Evolutionary conservation across 1,139 yeast species (phyloP).

Genomic region (Hemisphaericaspora lyxosophila): DNA sequence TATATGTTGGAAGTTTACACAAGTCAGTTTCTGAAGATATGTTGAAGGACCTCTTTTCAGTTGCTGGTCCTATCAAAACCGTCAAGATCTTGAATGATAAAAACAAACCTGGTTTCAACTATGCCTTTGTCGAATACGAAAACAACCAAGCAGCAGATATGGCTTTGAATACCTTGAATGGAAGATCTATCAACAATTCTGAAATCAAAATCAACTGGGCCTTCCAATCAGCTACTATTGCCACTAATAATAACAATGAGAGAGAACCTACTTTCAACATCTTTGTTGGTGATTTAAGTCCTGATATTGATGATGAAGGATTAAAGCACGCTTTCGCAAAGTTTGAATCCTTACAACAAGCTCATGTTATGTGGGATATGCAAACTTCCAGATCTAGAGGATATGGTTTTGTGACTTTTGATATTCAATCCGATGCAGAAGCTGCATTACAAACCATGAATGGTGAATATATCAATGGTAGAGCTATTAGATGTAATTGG

Average conservation of each 20-base stretch:
- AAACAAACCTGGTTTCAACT: constrained; percentile 70
- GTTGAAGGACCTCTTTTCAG: constrained; percentile 60
- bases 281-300: constrained; percentile 84
- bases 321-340: constrained; percentile 59
- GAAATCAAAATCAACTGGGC: constrained; percentile 79
- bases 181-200: constrained; percentile 49
- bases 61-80: constrained; percentile 58
- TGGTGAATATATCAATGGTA: constrained; percentile 69
- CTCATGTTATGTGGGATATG: constrained; percentile 98
- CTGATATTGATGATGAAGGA: constrained; percentile 79
- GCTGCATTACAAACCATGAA: constrained; percentile 72
- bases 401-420: constrained; percentile 87
- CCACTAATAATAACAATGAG: constrained; percentile 43
- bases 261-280: constrained; percentile 56
- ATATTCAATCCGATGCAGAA: constrained; percentile 67
- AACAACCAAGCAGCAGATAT: constrained; percentile 56
- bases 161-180: constrained; percentile 64
- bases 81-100: constrained; percentile 75
- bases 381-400: constrained; percentile 89
- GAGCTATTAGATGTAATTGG: constrained; percentile 85
- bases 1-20: constrained; percentile 77
- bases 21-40: constrained; percentile 63
- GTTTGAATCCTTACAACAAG: constrained; percentile 68
- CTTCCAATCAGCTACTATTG: constrained; percentile 59
- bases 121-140: constrained; percentile 80